A percentile compares a stretch with the other conserved stretches of the same genome.
Conservation (phyloP, 2,329 filamentous ascomycete species). For the Geosmithia morbida region DNA sequence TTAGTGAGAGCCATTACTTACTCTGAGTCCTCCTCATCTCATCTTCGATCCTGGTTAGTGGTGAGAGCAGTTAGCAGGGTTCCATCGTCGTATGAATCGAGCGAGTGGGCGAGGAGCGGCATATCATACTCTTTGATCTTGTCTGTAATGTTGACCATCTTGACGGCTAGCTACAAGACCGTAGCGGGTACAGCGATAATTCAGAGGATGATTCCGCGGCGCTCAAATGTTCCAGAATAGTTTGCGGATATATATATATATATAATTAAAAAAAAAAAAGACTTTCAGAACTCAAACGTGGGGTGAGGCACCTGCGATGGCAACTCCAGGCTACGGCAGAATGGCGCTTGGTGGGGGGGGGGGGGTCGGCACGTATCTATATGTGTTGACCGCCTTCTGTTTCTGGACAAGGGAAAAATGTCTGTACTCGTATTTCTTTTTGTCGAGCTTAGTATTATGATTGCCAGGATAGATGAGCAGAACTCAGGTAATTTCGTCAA, state of each 20-base stretch:
- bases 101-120: too few relatives aligned
- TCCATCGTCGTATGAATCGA: not conserved
- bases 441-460: too few relatives aligned
- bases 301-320: not conserved
- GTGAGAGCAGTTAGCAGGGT: not conserved
- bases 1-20: slow-evolving; percentile 27
- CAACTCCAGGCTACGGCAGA: not conserved
- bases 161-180: slow-evolving; percentile 11
- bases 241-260: too few relatives aligned
- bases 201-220: not conserved
- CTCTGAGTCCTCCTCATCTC: slow-evolving; percentile 99
- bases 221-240: too few relatives aligned
- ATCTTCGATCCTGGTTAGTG: slow-evolving; percentile 74
- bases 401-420: not conserved
- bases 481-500: too few relatives aligned
- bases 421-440: too few relatives aligned
- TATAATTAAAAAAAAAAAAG: too few relatives aligned
- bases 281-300: not conserved
- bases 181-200: not conserved
- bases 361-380: not conserved
- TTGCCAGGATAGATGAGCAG: too few relatives aligned
- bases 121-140: slow-evolving; percentile 97
- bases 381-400: not conserved
- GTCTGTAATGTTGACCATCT: slow-evolving; percentile 98
- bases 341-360: not conserved